Evolutionary conservation across 1,139 yeast genomes (phyloP), one percentile per base, ranked within the genome.

Genomic region (Saccharomycopsis hybrid): DNA sequence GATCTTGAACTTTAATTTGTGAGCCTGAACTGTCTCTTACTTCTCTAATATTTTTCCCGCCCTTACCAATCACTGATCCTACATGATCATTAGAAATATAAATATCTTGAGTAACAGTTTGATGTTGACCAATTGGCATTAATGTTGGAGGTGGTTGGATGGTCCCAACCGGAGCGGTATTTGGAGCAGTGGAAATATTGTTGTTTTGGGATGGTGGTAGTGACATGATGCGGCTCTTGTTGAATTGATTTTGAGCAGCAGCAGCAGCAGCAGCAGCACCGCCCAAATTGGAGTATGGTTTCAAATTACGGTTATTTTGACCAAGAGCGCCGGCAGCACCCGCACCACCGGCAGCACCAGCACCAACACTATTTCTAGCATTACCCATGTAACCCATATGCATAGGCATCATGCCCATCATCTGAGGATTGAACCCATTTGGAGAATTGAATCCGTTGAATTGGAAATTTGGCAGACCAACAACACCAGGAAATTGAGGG

Each of bases 41-140:
- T 55, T 85, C 88, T 60, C 82, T 85, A 53, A 88, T 84, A 60
- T 82, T 85, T 60, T 82, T 79, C 29, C 96, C 96, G 39, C 88
- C 88, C 65, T 82, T 85, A 5, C 96, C 96, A 57, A 88, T 88
- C 25, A 88, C 84, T 38, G 87, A 79, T 0, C 96, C 96, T 46
- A 87, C 90, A 64, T 74, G 82, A 44, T 77, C 76, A 60, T 85
- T 84, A 38, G 95, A 90, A 43, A 88, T 88, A 58, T 69, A 82
- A 2, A 87, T 70, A 55, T 85, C 90, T 64, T 85, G 89, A 53
- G 76, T 75, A 55, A 72, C 70, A 58, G 76, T 77, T n/a, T 65
- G 70, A 13, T 65, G 70, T 4, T 64, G 65, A 7, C 56, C 54
- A 13, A 50, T 37, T 38, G 53, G 55, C 3, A 55, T 47, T 1